Base-by-base conservation (phyloP, 331 rosid genomes). In the Arachis monticola region DNA sequence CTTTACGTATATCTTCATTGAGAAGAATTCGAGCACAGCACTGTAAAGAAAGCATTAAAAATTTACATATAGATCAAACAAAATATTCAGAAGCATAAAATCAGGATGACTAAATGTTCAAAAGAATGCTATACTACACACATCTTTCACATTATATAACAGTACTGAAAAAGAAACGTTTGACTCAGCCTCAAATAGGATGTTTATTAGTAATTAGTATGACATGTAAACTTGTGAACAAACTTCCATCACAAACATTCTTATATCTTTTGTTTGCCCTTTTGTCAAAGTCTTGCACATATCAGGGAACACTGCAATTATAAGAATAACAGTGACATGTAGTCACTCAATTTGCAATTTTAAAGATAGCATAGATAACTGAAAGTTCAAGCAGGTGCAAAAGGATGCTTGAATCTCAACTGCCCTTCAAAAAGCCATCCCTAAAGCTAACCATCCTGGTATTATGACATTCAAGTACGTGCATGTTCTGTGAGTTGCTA, bases 1-100 rank as follows among this genome's bases (percentile, higher is more conserved):
- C 83, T 75, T 62, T 84, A n/a, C 81, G 83, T 22, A 44, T 3
- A n/a, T 74, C 57, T 46, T 92, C 96, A 17, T 77, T 82, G 40
- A 94, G 76, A 73, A 91, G 91, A 82, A 91, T 64, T 17, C 96
- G 87, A 69, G 96, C 87, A 87, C 99, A 94, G 1, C 84, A 66
- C 99, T 94, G 87, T 40, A 73, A 73, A 66, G 77, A 64, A 83
- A 78, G 67, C 48, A 58, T 50, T 11, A 42, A 69, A 78, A 48
- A 47, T 68, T 78, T 22, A 80, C 58, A 76, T 48, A 13, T 57
- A 14, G 56, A 58, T 68, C 58, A 42, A 81, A 60, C 45, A 67
- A 47, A 60, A 71, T 17, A 46, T 66, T 59, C 41, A 70, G 40
- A 64, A 67, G 66, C 30, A 65, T 42, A 79, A 61, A 71, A 70